Percentiles rank a stretch among this genome's conserved stretches.
Conservation (phyloP, 345 rosid species). For the Brassica napus region Da-Ae NC_063434.1:30233001-30233500, state of each 20-base stretch:
- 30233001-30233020: conserved; percentile 5
- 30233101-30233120: not conserved
- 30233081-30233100: not conserved
- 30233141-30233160: not conserved
- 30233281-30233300: conserved; percentile 8
- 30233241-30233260: not conserved
- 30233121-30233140: not conserved
- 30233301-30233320: not conserved
- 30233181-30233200: conserved; percentile 21
- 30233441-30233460: not conserved
- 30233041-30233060: not conserved
- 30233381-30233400: conserved; percentile 1
- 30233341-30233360: conserved; percentile 14
- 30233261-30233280: conserved; percentile 5
- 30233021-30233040: not conserved
- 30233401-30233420: not conserved
- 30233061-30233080: not conserved
- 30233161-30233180: conserved; percentile 10
- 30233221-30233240: not conserved
- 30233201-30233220: conserved; percentile 19
- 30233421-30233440: not conserved
- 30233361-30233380: not conserved
- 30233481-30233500: not conserved
- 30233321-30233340: conserved; percentile 22
- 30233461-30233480: not conserved